phyloP scores from a whole-genome alignment of 129 eudicot genomes.

The Flaveria bidentis region DNA sequence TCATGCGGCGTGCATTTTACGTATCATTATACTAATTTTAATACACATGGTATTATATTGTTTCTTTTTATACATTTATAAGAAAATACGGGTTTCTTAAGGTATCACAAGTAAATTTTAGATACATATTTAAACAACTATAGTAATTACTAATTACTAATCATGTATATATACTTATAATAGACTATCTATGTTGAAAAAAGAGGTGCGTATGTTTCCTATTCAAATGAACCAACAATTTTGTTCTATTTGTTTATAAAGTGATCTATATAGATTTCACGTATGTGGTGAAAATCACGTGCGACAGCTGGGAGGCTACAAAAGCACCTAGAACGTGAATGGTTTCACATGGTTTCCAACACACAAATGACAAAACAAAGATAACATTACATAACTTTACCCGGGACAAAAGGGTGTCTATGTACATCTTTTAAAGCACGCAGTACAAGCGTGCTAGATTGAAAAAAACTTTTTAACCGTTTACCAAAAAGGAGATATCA shows the following conservation, averaged over 20 bases:
- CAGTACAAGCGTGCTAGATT: conserved; percentile 29
- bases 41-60: too few relatives aligned
- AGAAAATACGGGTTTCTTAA: too few relatives aligned
- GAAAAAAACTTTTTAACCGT: conserved; percentile 27
- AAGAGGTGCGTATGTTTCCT: too few relatives aligned
- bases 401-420: conserved; percentile 18
- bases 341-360: conserved; percentile 38
- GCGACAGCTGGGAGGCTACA: conserved; percentile 38
- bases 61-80: too few relatives aligned
- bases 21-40: too few relatives aligned
- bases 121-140: too few relatives aligned
- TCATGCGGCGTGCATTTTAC: too few relatives aligned
- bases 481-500: conserved; percentile 10
- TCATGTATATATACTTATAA: too few relatives aligned
- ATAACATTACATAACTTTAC: conserved; percentile 17
- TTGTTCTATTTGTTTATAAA: neutral
- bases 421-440: conserved; percentile 30
- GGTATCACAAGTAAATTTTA: too few relatives aligned
- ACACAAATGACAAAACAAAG: conserved; percentile 26
- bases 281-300: conserved; percentile 20
- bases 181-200: too few relatives aligned
- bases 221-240: too few relatives aligned
- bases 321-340: conserved; percentile 26
- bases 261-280: conserved; percentile 8
- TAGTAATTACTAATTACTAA: too few relatives aligned